Conservation (phyloP, 768 basidiomycete species). For the Boletus rubroflammeus region DNA sequence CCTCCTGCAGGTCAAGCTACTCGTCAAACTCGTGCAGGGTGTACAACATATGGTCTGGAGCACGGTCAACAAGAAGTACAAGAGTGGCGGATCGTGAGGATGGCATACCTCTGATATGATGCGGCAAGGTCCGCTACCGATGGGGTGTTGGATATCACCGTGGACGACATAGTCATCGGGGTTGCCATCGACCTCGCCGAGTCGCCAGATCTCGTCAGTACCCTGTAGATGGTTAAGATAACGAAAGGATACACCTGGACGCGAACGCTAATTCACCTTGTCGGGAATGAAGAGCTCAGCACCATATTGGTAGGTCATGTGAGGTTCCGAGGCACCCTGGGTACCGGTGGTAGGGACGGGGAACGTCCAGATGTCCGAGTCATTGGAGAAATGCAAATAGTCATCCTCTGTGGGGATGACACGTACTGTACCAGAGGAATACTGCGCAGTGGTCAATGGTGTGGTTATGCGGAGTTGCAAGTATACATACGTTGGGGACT, state of each 20-base stretch:
- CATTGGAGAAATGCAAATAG: conserved; percentile 30
- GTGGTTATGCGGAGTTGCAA: neutral
- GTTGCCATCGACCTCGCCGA: conserved; percentile 38
- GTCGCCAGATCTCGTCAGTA: conserved; percentile 65
- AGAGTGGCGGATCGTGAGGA: neutral
- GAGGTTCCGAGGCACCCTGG: conserved; percentile 51
- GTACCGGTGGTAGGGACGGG: conserved; percentile 36
- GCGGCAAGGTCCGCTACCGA: conserved; percentile 64
- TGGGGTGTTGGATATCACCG: conserved; percentile 57
- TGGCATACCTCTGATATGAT: conserved; percentile 34
- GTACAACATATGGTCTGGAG: conserved; percentile 47
- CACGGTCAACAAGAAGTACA: neutral
- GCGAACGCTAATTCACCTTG: conserved; percentile 40
- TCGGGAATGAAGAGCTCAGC: conserved; percentile 62
- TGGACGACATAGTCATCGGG: conserved; percentile 51
- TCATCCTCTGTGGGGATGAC: conserved; percentile 48
- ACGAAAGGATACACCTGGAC: neutral
- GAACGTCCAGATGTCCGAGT: conserved; percentile 50
- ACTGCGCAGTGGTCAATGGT: conserved; percentile 31
- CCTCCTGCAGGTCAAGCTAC: conserved; percentile 56
- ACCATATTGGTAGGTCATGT: conserved; percentile 57
- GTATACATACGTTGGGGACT: conserved; percentile 47
- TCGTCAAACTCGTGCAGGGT: conserved; percentile 55
- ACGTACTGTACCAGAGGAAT: conserved; percentile 50
- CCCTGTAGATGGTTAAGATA: conserved; percentile 39